Evolutionary conservation across 495 filamentous ascomycete species (phyloP).

Genomic region (Letharia columbiana): DNA sequence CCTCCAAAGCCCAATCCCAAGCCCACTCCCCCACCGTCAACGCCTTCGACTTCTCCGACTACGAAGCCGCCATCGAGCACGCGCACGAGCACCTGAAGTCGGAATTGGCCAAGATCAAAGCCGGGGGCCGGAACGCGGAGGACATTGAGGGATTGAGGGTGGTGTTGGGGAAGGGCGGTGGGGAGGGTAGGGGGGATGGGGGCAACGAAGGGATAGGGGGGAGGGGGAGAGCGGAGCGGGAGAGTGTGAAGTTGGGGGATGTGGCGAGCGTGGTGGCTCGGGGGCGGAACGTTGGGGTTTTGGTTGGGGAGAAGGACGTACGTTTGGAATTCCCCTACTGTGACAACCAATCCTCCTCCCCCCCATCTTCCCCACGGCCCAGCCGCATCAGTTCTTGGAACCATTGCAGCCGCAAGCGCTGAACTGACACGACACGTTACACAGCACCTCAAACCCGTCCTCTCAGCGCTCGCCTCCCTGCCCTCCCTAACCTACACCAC

Average conservation of each 20-base stretch:
- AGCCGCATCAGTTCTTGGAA: too few relatives aligned
- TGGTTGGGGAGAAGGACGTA: conserved; percentile 25
- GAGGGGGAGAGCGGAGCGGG: background rate
- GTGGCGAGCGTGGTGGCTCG: conserved; percentile 19
- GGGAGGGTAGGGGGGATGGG: background rate
- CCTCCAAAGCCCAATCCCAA: conserved; percentile 11
- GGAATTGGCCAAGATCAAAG: conserved; percentile 12
- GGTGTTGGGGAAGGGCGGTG: background rate
- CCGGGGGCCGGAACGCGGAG: conserved; percentile 14
- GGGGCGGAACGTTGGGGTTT: conserved; percentile 15
- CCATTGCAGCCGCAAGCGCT: too few relatives aligned
- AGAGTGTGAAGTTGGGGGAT: conserved; percentile 14
- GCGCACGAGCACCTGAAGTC: conserved; percentile 11
- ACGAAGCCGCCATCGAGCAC: conserved; percentile 14
- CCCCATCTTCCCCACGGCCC: background rate
- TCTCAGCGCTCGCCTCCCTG: conserved; percentile 17
- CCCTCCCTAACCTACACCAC: conserved; percentile 20
- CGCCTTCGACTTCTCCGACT: conserved; percentile 21
- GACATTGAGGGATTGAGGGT: conserved; percentile 16
- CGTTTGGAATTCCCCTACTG: background rate
- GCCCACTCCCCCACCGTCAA: background rate
- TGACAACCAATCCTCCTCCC: background rate
- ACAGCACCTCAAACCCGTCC: conserved; percentile 22
- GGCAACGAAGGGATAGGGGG: background rate
- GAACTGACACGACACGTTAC: too few relatives aligned